Evolutionary conservation across 495 filamentous ascomycete species (phyloP).

Genomic region (Podospora sp.): DNA sequence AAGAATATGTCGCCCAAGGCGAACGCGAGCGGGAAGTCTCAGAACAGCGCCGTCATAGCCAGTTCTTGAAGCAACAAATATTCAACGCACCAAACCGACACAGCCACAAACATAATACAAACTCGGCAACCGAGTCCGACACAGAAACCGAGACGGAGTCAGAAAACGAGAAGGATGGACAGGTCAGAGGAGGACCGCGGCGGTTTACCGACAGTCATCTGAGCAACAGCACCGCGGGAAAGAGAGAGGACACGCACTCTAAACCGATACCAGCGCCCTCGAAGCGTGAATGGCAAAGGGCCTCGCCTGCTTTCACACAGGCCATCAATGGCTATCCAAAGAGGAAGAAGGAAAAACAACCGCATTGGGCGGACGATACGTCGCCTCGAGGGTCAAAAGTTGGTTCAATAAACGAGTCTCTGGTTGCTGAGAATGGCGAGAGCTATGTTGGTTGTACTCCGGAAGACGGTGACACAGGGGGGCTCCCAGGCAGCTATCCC

Average conservation of each 20-base stretch:
- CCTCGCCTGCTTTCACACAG: neutral
- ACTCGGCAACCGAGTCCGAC: constrained; percentile 6
- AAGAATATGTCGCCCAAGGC: constrained; percentile 29
- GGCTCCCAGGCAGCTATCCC: neutral
- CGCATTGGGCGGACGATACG: neutral
- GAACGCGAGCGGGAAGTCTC: constrained; percentile 13
- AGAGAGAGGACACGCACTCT: neutral
- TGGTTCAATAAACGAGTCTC: neutral
- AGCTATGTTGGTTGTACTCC: neutral
- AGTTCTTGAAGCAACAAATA: neutral
- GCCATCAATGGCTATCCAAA: neutral
- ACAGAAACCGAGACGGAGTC: constrained; percentile 8
- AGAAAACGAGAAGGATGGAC: neutral
- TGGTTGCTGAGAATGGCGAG: neutral
- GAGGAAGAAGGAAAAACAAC: constrained; percentile 1
- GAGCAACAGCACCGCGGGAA: constrained; percentile 2
- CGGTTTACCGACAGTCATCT: neutral
- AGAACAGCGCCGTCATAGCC: neutral
- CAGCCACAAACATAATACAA: neutral
- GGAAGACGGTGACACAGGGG: neutral
- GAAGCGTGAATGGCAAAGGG: constrained; percentile 1
- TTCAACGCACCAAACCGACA: neutral
- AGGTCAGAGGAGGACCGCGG: neutral
- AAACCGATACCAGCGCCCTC: neutral
- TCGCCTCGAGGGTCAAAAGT: neutral